A percentile compares a stretch with the other conserved stretches of the same genome.
phyloP scores from a whole-genome alignment of 768 basidiomycete species.

The Leccinum uliginosum region DNA sequence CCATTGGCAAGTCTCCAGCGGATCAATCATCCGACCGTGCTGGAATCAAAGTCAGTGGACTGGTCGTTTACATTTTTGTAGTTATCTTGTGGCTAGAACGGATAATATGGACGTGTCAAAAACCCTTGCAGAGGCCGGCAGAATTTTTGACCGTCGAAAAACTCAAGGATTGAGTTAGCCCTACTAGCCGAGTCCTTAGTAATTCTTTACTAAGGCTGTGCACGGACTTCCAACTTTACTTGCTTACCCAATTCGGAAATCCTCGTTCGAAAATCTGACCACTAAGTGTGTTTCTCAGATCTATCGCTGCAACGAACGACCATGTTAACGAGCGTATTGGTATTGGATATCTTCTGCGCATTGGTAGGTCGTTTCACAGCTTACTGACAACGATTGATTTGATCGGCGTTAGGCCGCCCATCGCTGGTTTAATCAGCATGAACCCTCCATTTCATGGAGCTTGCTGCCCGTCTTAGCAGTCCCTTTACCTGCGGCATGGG shows the following conservation, averaged over 20 bases:
- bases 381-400: neutral
- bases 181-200: too few species aligned
- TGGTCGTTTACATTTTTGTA: too few species aligned
- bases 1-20: too few species aligned
- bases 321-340: neutral
- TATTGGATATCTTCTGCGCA: constrained; percentile 15
- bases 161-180: too few species aligned
- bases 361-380: constrained; percentile 8
- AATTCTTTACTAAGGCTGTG: too few species aligned
- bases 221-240: neutral
- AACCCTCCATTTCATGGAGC: constrained; percentile 14
- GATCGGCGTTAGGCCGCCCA: constrained; percentile 10
- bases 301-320: constrained; percentile 5
- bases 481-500: constrained; percentile 12
- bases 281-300: neutral
- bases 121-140: too few species aligned
- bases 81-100: too few species aligned
- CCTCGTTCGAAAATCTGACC: neutral
- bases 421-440: constrained; percentile 14
- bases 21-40: too few species aligned
- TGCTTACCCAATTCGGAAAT: constrained; percentile 5
- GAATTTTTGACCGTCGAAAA: too few species aligned
- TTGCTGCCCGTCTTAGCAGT: constrained; percentile 9
- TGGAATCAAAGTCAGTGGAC: too few species aligned
- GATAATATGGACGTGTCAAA: too few species aligned